Conservation (phyloP, 129 eudicot genomes). For the Artemisia annua region DNA sequence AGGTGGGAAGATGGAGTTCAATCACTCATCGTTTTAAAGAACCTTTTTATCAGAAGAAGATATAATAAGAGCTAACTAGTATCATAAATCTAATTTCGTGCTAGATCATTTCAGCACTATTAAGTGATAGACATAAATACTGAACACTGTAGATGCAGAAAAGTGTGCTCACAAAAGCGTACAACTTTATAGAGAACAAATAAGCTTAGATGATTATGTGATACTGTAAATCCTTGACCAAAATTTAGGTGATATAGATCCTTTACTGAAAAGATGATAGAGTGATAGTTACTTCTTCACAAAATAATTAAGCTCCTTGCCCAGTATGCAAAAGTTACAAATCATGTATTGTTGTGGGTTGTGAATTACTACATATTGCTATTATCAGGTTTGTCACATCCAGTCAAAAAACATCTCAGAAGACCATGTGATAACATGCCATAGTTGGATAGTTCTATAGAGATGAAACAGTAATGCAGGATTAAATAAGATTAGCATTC, state of each 20-base stretch:
- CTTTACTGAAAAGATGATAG: not conserved
- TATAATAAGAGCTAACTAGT: not conserved
- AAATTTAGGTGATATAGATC: not conserved
- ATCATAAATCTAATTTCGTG: not conserved
- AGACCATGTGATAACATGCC: not conserved
- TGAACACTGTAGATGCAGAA: too few relatives aligned
- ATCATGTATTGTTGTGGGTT: not conserved
- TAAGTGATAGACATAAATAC: too few relatives aligned
- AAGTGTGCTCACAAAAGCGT: too few relatives aligned
- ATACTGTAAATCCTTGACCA: not conserved
- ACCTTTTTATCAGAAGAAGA: not conserved
- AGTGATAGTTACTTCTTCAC: not conserved
- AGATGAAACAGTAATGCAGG: not conserved
- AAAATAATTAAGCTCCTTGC: conserved; percentile 6
- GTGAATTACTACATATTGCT: not conserved
- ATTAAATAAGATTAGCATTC: not conserved
- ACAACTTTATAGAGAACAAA: too few relatives aligned
- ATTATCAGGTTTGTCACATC: not conserved
- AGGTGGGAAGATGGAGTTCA: conserved; percentile 27
- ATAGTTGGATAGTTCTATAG: not conserved
- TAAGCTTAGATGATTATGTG: not conserved
- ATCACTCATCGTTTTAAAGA: conserved; percentile 11
- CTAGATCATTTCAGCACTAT: too few relatives aligned
- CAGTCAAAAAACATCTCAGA: not conserved
- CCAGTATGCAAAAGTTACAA: not conserved